These are phyloP conservation scores for Toxoplasma gondii DNA, from an alignment of 169 alveolate species.

Conservation along the genomic window DNA sequence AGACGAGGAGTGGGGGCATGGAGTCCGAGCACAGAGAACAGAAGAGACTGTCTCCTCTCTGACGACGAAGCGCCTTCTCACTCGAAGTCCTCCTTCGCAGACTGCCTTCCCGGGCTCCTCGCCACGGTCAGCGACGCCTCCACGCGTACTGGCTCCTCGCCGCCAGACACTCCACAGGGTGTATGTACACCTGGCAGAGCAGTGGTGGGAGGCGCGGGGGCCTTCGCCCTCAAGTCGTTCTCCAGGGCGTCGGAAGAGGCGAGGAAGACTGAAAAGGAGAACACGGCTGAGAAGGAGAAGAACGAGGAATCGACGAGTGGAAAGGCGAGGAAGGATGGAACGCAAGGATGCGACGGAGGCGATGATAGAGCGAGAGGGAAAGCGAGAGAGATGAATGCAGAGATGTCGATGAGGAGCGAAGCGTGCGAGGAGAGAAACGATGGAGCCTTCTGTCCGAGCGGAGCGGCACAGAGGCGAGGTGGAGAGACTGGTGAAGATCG, in stretches of 20 bases:
- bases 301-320: not conserved
- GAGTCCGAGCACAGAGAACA: no score
- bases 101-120: not conserved
- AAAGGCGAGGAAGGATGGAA: not conserved
- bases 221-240: no score
- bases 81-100: no score
- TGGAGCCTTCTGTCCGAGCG: not conserved
- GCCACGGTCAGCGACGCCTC: constrained; percentile 49
- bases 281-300: no score
- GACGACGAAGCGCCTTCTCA: no score
- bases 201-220: not conserved
- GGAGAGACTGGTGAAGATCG: not conserved
- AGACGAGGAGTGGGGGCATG: no score
- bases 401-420: not conserved
- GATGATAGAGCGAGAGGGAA: not conserved
- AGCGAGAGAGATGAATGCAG: not conserved
- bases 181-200: not conserved
- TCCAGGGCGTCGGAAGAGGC: not conserved
- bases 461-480: not conserved
- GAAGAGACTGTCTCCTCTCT: no score
- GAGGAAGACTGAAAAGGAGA: no score
- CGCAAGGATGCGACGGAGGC: not conserved
- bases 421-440: not conserved
- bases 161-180: constrained; percentile 59
- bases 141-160: constrained; percentile 42